Evolutionary conservation across 2,329 filamentous ascomycete species (phyloP).

Genomic region (Hypocrella siamensis): DNA sequence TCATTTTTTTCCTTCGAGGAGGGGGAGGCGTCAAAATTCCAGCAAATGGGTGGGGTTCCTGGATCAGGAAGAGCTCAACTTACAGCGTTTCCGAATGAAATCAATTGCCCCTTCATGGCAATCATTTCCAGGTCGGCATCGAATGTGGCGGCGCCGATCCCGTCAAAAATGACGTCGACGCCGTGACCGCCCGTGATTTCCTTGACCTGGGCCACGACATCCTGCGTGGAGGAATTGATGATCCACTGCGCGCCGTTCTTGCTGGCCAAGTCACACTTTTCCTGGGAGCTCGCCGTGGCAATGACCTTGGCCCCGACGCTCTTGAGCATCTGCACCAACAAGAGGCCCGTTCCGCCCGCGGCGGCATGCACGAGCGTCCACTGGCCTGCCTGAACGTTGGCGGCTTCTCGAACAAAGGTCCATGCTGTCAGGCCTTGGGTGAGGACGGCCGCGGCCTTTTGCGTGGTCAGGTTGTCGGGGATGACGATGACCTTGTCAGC

Average conservation of each 20-base stretch:
- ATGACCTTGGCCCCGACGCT: constrained; percentile 63
- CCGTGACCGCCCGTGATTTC: constrained; percentile 60
- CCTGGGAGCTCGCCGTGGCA: constrained; percentile 57
- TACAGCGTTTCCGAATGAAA: constrained; percentile 68
- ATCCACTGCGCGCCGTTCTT: constrained; percentile 55
- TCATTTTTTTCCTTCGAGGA: constrained; percentile 3
- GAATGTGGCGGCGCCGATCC: constrained; percentile 74
- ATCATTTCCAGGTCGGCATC: constrained; percentile 61
- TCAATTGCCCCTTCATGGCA: constrained; percentile 60
- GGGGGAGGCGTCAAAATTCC: background rate
- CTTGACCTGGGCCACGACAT: constrained; percentile 41
- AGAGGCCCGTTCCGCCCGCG: constrained; percentile 64
- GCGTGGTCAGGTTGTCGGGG: constrained; percentile 43
- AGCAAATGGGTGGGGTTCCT: background rate
- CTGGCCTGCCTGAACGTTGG: constrained; percentile 59
- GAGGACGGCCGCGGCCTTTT: constrained; percentile 52
- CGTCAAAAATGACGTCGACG: constrained; percentile 67
- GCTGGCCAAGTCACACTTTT: constrained; percentile 57
- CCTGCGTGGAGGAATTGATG: constrained; percentile 50
- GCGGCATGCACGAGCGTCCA: constrained; percentile 78
- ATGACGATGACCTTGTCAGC: constrained; percentile 43
- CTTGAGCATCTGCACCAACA: constrained; percentile 61
- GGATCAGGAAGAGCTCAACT: constrained; percentile 15
- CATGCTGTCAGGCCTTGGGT: constrained; percentile 74
- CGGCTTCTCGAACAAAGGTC: constrained; percentile 62